Percentiles rank a stretch among this genome's conserved stretches.
Evolutionary conservation across 2,329 filamentous ascomycete genomes (phyloP).

Genomic region (Dactylonectria estremocensis): DNA sequence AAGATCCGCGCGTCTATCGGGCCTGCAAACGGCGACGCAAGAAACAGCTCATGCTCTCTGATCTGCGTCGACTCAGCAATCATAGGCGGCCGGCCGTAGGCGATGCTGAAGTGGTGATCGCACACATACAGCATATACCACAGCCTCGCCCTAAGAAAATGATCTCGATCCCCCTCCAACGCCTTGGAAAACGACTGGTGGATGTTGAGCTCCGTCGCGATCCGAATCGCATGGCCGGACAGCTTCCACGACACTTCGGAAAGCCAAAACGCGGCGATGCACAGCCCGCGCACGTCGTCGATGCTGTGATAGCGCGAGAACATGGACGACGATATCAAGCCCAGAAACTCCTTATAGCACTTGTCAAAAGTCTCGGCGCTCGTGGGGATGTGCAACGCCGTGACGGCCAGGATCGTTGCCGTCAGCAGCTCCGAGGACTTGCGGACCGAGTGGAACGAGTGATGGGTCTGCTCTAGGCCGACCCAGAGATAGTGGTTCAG

Average conservation of each 20-base stretch:
- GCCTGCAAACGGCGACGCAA: slow-evolving; percentile 37
- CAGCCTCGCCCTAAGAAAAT: slow-evolving; percentile 69
- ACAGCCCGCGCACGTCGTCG: slow-evolving; percentile 72
- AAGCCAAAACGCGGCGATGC: slow-evolving; percentile 75
- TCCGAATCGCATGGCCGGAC: slow-evolving; percentile 71
- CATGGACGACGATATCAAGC: slow-evolving; percentile 70
- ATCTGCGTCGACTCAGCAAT: slow-evolving; percentile 43
- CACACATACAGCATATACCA: slow-evolving; percentile 66
- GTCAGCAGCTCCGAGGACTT: slow-evolving; percentile 70
- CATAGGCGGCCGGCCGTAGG: slow-evolving; percentile 51
- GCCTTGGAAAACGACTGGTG: slow-evolving; percentile 68
- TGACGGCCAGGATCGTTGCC: slow-evolving; percentile 71
- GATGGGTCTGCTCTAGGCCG: slow-evolving; percentile 49
- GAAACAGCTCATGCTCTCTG: slow-evolving; percentile 47
- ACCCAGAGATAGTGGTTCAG: slow-evolving; percentile 40
- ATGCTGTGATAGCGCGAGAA: slow-evolving; percentile 71
- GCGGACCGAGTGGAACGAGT: slow-evolving; percentile 64
- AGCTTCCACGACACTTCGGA: slow-evolving; percentile 74
- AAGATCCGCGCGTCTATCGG: slow-evolving; percentile 31
- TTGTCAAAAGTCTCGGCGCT: slow-evolving; percentile 58
- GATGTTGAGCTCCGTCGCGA: slow-evolving; percentile 69
- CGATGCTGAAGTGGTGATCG: slow-evolving; percentile 53
- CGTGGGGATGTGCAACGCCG: slow-evolving; percentile 71
- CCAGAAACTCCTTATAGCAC: slow-evolving; percentile 71
- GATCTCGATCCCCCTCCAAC: slow-evolving; percentile 61